Evolutionary conservation across 1,284 basidiomycete species (phyloP).

Genomic region (Wolfiporia cocos): DNA sequence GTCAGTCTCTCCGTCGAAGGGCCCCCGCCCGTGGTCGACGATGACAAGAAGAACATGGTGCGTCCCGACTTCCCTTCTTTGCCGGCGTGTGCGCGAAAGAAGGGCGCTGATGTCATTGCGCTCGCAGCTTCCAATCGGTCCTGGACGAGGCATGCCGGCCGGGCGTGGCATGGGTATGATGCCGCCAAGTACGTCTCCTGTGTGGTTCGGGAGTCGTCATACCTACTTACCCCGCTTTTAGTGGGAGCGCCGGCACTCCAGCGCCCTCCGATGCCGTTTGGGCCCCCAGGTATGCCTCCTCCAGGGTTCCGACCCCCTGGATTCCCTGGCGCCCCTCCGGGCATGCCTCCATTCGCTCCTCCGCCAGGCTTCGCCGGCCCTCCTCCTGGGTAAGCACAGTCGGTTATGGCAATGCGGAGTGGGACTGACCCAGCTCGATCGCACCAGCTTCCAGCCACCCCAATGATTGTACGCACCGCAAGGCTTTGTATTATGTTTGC

Average conservation of each 20-base stretch:
- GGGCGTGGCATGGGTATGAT: slow-evolving; percentile 97
- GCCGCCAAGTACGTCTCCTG: slow-evolving; percentile 68
- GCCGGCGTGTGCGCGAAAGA: not conserved
- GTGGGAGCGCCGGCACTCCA: slow-evolving; percentile 67
- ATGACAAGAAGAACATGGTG: slow-evolving; percentile 79
- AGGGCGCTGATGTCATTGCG: not conserved
- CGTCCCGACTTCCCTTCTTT: slow-evolving; percentile 11
- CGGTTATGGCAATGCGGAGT: not conserved
- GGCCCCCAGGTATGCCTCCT: slow-evolving; percentile 79
- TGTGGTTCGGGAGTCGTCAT: slow-evolving; percentile 10
- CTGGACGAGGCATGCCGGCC: slow-evolving; percentile 92
- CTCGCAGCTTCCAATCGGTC: slow-evolving; percentile 76
- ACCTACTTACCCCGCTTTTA: slow-evolving; percentile 19
- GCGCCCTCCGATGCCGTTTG: slow-evolving; percentile 81
- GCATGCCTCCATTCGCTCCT: slow-evolving; percentile 48
- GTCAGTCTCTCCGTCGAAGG: slow-evolving; percentile 95
- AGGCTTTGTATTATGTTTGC: slow-evolving; percentile 23
- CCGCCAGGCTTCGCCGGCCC: slow-evolving; percentile 76
- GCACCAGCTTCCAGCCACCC: slow-evolving; percentile 52
- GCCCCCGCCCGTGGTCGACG: slow-evolving; percentile 88
- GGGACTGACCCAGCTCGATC: too few species aligned
- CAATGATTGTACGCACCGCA: slow-evolving; percentile 19
- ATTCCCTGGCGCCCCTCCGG: slow-evolving; percentile 47
- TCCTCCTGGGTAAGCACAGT: slow-evolving; percentile 71
- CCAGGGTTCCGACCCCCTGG: slow-evolving; percentile 83